These are phyloP conservation scores for Colletotrichum eleusines DNA, from an alignment of 2,329 filamentous ascomycete genomes.

Conservation along the genomic window DNA sequence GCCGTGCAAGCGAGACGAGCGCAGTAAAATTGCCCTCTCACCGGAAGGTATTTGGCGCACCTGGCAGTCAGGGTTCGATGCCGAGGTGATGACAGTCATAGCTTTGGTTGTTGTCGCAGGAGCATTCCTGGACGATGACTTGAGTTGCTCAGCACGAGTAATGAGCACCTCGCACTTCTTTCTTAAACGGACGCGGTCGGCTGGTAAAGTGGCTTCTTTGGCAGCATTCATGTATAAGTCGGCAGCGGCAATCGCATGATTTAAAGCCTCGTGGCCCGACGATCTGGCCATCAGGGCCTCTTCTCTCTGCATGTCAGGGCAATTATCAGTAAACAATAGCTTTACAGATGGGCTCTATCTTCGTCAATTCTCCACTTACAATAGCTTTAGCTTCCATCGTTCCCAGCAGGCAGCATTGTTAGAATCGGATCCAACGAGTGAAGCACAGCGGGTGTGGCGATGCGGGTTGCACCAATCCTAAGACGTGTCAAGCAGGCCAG, in stretches of 20 bases:
- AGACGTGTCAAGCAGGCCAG: not conserved
- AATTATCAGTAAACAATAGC: conserved; percentile 7
- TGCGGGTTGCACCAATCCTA: not conserved
- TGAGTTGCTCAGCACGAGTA: conserved; percentile 80
- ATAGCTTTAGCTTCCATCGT: conserved; percentile 39
- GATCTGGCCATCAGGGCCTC: conserved; percentile 53
- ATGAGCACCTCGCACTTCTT: conserved; percentile 78
- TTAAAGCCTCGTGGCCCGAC: conserved; percentile 70
- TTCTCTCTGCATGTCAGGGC: conserved; percentile 48
- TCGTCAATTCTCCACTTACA: conserved; percentile 18
- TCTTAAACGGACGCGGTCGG: conserved; percentile 75
- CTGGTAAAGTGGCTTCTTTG: conserved; percentile 67
- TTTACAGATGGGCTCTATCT: not conserved
- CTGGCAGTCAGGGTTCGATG: conserved; percentile 45
- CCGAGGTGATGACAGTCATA: conserved; percentile 3
- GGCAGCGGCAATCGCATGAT: conserved; percentile 80
- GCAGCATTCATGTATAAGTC: conserved; percentile 87
- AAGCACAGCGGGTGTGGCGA: not conserved
- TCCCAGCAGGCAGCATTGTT: conserved; percentile 15
- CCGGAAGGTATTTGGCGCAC: conserved; percentile 72
- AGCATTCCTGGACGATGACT: conserved; percentile 52
- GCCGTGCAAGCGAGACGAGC: conserved; percentile 84
- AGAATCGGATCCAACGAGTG: not conserved
- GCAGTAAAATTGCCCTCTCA: conserved; percentile 82
- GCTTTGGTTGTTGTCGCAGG: conserved; percentile 46